Evolutionary conservation across 345 rosid genomes (phyloP).

Genomic region (Pugionium dolabratum): DNA sequence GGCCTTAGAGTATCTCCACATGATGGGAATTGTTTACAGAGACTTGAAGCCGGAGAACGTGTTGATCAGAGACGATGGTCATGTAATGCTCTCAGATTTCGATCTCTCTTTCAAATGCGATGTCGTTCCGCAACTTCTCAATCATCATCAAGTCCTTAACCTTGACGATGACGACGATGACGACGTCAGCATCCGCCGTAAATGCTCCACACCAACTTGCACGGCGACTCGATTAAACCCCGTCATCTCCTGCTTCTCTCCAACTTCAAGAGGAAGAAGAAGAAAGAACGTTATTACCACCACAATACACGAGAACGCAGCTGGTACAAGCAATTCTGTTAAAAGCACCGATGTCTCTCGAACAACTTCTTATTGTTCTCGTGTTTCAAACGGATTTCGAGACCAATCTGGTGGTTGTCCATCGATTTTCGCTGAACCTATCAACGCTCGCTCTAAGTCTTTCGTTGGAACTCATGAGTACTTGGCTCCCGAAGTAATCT

Average conservation of each 20-base stretch:
- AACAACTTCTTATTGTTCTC: conserved; percentile 32
- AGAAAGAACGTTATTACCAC: conserved; percentile 46
- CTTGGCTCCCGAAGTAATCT: conserved; percentile 91
- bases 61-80: conserved; percentile 69
- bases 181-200: conserved; percentile 21
- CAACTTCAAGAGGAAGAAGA: conserved; percentile 41
- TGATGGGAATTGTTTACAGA: conserved; percentile 69
- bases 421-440: conserved; percentile 77
- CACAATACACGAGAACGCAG: conserved; percentile 54
- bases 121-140: conserved; percentile 71
- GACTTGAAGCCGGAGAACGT: conserved; percentile 79
- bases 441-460: conserved; percentile 71
- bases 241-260: conserved; percentile 67
- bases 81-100: conserved; percentile 75
- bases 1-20: conserved; percentile 73
- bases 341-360: conserved; percentile 22
- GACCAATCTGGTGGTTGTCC: conserved; percentile 35
- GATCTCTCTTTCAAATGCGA: conserved; percentile 85
- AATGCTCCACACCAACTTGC: conserved; percentile 63
- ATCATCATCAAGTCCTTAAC: conserved; percentile 4
- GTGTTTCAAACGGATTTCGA: conserved; percentile 19
- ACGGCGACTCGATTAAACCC: conserved; percentile 63
- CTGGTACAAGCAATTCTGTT: not conserved
- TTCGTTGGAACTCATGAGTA: conserved; percentile 97
- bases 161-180: conserved; percentile 16